Percentiles rank a stretch among this genome's conserved stretches.
Conservation (phyloP, 768 basidiomycete genomes). For the Leccinum rimulosum region DNA sequence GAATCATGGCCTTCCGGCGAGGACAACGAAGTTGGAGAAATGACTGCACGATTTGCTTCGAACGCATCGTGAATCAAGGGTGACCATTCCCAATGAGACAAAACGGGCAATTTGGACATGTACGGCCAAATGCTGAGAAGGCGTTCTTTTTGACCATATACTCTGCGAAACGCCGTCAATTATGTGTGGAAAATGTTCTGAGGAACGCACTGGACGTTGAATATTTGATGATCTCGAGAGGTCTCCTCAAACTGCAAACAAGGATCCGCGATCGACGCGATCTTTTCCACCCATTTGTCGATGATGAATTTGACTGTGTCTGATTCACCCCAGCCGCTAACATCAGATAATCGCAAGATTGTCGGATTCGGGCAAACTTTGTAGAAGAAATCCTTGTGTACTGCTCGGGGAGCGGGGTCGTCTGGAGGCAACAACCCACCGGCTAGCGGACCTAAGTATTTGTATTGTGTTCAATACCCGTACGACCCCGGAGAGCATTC, state of each 20-base stretch:
- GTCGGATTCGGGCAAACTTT: conserved; percentile 37
- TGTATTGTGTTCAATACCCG: neutral
- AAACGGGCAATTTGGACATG: conserved; percentile 31
- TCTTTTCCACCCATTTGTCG: conserved; percentile 35
- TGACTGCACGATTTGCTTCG: conserved; percentile 15
- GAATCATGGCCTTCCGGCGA: conserved; percentile 5
- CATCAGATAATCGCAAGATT: conserved; percentile 29
- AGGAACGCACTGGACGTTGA: conserved; percentile 14
- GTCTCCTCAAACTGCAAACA: conserved; percentile 37
- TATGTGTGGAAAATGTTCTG: neutral
- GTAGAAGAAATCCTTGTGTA: conserved; percentile 36
- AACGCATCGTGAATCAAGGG: conserved; percentile 31
- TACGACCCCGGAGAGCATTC: neutral
- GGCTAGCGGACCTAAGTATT: conserved; percentile 34
- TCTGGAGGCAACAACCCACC: conserved; percentile 34
- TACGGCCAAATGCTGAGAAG: conserved; percentile 34
- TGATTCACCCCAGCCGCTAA: conserved; percentile 17
- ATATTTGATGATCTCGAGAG: conserved; percentile 17
- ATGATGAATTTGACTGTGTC: conserved; percentile 31
- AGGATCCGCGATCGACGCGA: conserved; percentile 33
- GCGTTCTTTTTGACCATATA: conserved; percentile 29
- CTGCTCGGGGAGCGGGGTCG: conserved; percentile 31
- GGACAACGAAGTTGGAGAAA: conserved; percentile 16
- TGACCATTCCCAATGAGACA: conserved; percentile 37
- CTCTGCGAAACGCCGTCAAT: conserved; percentile 18